phyloP scores from a whole-genome alignment of 2,329 filamentous ascomycete genomes.

The Chrysosphaeria jannelii region DNA sequence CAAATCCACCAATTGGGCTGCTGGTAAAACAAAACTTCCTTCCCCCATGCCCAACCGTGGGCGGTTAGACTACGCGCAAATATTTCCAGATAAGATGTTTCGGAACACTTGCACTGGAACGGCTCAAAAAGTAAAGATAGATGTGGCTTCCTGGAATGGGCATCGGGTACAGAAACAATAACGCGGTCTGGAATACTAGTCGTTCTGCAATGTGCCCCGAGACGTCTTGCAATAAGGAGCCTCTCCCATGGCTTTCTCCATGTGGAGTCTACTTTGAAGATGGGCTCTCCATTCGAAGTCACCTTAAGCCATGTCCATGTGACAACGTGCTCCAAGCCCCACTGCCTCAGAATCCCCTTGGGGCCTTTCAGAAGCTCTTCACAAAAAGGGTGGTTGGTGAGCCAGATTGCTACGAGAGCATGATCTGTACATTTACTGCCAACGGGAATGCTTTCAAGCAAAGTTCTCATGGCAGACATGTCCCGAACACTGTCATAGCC shows the following conservation, averaged over 20 bases:
- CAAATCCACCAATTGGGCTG: constrained; percentile 7
- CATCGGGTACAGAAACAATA: constrained; percentile 38
- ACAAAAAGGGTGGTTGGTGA: constrained; percentile 39
- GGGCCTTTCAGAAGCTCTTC: constrained; percentile 21
- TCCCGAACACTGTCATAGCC: constrained; percentile 14
- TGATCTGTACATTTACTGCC: constrained; percentile 16
- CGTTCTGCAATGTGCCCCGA: constrained; percentile 8
- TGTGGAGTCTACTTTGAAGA: constrained; percentile 24
- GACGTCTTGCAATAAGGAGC: constrained; percentile 26
- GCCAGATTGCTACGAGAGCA: constrained; percentile 40
- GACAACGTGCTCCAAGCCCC: constrained; percentile 32
- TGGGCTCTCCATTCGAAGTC: constrained; percentile 30
- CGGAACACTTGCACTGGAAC: neutral
- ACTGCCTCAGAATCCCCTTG: constrained; percentile 28
- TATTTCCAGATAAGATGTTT: constrained; percentile 29
- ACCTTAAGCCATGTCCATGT: constrained; percentile 64
- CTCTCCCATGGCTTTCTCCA: constrained; percentile 58
- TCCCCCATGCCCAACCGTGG: constrained; percentile 55
- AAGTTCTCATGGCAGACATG: constrained; percentile 14
- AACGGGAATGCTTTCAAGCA: constrained; percentile 26
- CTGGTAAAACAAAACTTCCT: constrained; percentile 44
- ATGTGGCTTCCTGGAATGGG: constrained; percentile 55
- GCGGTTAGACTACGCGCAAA: constrained; percentile 46
- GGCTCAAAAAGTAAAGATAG: constrained; percentile 26
- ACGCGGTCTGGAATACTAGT: constrained; percentile 17